These are phyloP conservation scores for Proliferodiscus dingleyae DNA, from an alignment of 2,329 filamentous ascomycete genomes.

Conservation along the genomic window DNA sequence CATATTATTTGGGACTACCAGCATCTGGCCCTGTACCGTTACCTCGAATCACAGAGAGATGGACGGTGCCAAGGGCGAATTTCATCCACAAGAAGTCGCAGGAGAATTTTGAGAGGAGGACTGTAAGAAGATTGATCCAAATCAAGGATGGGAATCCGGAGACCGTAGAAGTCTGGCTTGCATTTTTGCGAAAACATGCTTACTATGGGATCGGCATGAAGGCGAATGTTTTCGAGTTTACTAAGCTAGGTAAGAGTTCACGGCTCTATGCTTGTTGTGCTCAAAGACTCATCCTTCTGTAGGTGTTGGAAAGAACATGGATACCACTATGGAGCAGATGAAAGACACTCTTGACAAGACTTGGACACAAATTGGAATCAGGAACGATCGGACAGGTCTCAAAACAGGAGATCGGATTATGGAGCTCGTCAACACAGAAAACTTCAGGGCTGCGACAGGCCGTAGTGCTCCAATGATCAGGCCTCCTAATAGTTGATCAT, in stretches of 20 bases:
- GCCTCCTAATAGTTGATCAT: background rate
- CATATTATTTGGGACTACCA: conserved; percentile 86
- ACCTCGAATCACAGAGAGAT: conserved; percentile 81
- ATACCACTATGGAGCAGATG: conserved; percentile 41
- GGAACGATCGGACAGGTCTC: conserved; percentile 33
- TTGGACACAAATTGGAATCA: conserved; percentile 53
- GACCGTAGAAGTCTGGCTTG: conserved; percentile 85
- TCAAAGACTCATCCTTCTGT: conserved; percentile 12
- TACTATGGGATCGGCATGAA: conserved; percentile 99
- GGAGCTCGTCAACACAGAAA: conserved; percentile 50
- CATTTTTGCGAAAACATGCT: conserved; percentile 85
- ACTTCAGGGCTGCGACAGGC: conserved; percentile 34
- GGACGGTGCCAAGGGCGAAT: conserved; percentile 83
- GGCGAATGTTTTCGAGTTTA: conserved; percentile 91
- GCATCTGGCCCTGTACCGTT: conserved; percentile 82
- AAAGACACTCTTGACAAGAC: conserved; percentile 42
- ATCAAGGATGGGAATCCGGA: conserved; percentile 89
- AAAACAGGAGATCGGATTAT: conserved; percentile 52
- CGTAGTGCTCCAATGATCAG: conserved; percentile 26
- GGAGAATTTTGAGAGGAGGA: conserved; percentile 95
- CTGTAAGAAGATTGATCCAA: conserved; percentile 78
- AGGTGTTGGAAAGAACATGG: conserved; percentile 51
- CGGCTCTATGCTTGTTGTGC: background rate
- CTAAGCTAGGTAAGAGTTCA: conserved; percentile 55
- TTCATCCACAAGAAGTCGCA: conserved; percentile 98